These are phyloP conservation scores for Aureobasidium subglaciale DNA, from an alignment of 2,329 filamentous ascomycete genomes.

Conservation along the genomic window DNA sequence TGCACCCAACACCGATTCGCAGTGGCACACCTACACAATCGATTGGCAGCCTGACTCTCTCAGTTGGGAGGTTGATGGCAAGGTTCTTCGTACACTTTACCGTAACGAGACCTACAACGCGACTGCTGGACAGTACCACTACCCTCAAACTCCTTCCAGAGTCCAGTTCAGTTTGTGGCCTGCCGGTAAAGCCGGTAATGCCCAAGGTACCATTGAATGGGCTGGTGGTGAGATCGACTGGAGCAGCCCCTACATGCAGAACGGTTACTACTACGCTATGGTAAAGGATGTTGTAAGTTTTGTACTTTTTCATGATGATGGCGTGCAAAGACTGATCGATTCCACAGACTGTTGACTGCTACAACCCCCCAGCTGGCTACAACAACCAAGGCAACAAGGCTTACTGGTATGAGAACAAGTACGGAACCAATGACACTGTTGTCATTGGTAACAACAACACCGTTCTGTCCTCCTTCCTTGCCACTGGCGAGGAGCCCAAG, in stretches of 20 bases:
- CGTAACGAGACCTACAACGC: slow-evolving; percentile 78
- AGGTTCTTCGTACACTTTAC: slow-evolving; percentile 65
- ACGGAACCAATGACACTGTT: slow-evolving; percentile 69
- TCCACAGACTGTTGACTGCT: slow-evolving; percentile 63
- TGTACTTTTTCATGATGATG: slow-evolving; percentile 19
- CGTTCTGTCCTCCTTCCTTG: slow-evolving; percentile 69
- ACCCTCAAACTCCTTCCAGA: slow-evolving; percentile 83
- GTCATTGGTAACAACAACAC: slow-evolving; percentile 68
- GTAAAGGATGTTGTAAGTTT: slow-evolving; percentile 57
- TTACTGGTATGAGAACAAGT: slow-evolving; percentile 65
- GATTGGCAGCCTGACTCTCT: slow-evolving; percentile 84
- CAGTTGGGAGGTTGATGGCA: slow-evolving; percentile 80
- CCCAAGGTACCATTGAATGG: slow-evolving; percentile 80
- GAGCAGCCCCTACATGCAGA: slow-evolving; percentile 68
- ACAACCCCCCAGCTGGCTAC: slow-evolving; percentile 67
- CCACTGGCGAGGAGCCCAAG: slow-evolving; percentile 67
- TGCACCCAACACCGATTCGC: slow-evolving; percentile 61
- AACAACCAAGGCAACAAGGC: slow-evolving; percentile 49
- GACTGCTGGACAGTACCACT: slow-evolving; percentile 74
- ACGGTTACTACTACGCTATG: slow-evolving; percentile 83
- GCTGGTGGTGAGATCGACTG: slow-evolving; percentile 87
- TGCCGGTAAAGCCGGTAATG: slow-evolving; percentile 72
- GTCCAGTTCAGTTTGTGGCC: slow-evolving; percentile 96
- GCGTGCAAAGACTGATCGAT: neutral
- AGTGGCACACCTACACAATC: slow-evolving; percentile 86